Conservation (phyloP, 2,329 filamentous ascomycete genomes). For the Aspergillus proliferans region DNA sequence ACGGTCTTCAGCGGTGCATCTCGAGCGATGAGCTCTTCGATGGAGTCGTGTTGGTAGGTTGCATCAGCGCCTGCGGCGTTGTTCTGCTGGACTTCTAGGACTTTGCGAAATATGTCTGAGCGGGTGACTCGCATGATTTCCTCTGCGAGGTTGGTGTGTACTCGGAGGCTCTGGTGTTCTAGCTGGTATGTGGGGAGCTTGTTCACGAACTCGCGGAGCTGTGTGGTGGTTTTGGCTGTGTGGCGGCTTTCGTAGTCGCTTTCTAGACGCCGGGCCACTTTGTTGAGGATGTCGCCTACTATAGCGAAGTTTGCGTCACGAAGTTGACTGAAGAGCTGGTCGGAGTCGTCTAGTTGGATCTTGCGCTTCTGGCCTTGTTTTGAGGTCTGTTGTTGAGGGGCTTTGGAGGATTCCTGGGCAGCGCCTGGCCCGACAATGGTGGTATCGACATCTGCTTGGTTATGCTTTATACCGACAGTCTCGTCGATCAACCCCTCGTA, state of each 20-base stretch:
- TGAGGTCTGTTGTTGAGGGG: slow-evolving; percentile 39
- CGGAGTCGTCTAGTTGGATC: slow-evolving; percentile 79
- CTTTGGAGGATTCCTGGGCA: slow-evolving; percentile 49
- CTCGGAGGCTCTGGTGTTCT: slow-evolving; percentile 85
- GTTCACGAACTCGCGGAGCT: slow-evolving; percentile 90
- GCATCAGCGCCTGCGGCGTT: slow-evolving; percentile 86
- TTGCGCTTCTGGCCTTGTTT: slow-evolving; percentile 73
- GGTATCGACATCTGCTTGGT: slow-evolving; percentile 86
- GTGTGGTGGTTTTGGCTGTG: slow-evolving; percentile 77
- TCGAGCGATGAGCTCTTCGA: slow-evolving; percentile 90
- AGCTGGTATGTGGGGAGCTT: slow-evolving; percentile 88
- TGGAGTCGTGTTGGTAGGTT: slow-evolving; percentile 77
- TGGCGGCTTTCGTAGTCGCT: slow-evolving; percentile 85
- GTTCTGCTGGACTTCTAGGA: slow-evolving; percentile 92
- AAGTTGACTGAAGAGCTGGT: slow-evolving; percentile 80
- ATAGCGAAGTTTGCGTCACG: slow-evolving; percentile 93
- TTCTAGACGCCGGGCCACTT: slow-evolving; percentile 77
- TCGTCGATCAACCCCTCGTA: slow-evolving; percentile 97
- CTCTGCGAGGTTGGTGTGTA: slow-evolving; percentile 86
- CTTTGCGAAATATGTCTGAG: slow-evolving; percentile 78
- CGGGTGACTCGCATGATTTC: slow-evolving; percentile 92
- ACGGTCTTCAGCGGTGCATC: slow-evolving; percentile 75
- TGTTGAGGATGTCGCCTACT: slow-evolving; percentile 81
- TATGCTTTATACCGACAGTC: slow-evolving; percentile 83
- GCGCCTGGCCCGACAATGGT: slow-evolving; percentile 72